Base-by-base conservation (phyloP, 495 filamentous ascomycete genomes). In the Daldinia vernicosa region DNA sequence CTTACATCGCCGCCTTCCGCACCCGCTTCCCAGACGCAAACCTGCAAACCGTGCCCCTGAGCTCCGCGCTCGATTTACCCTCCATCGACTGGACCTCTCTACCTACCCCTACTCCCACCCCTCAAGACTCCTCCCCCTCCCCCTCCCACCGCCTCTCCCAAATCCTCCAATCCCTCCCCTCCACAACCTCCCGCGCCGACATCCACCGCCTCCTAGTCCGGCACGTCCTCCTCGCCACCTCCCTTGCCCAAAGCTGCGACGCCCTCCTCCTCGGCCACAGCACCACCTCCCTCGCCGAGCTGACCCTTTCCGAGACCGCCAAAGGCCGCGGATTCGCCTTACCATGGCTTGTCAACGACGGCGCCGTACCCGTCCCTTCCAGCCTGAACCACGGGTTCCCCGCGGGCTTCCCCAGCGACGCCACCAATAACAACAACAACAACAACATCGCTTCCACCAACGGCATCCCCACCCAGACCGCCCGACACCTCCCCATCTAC, bases 301-400 rank as follows among this genome's bases (percentile, higher is more conserved):
- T 91, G 70, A 92, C 93, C 4, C 88, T 99, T 3, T 83, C 92
- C 1, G 92, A 94, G 76, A 92, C 93, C 3, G 93, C 96, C 6
- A 97, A 98, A 79, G 95, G 95, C 0, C 85, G 95, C 4, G 95
- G 94, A 0, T 91, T 90, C 65, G 86, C 90, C 12, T 74, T 98
- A 40, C 93, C 93, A 0, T 93, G 91, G 90, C 87, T 90, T 72
- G 85, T 93, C 6, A 87, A 88, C 12, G 95, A 98, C 76, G 92
- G 92, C 4, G 76, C 33, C 76, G 67, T 90, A 84, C 47, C 88
- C 81, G 8, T 89, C 80, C 78, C 91, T 85, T 37, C 74, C 87
- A 60, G 80, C 79, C 35, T 89, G 12, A 54, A 47, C 85, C 8
- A 30, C 3, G 54, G n/a, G 19, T 35, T 35, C 3, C 32, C 30